Evolutionary conservation across 768 basidiomycete genomes (phyloP), one percentile per base, ranked within the genome.

Genomic region (Solioccasus polychromus): DNA sequence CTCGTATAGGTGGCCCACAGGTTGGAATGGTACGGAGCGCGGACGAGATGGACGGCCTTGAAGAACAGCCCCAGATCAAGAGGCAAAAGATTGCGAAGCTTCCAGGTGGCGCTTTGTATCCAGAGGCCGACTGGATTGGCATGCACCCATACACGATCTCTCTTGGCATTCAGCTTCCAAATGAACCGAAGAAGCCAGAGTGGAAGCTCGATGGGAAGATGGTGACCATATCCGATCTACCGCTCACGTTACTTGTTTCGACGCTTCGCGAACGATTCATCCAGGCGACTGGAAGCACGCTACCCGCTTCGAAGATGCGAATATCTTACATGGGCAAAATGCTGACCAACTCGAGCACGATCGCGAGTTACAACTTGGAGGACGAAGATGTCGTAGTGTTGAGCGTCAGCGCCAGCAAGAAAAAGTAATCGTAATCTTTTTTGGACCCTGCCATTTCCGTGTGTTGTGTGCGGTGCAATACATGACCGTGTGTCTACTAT

Each of bases 71-170:
- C 19, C 85, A 89, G 5, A 82, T 93, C 38, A 99, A 99, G 68
- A 76, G 92, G 42, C 88, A 91, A 57, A 82, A 82, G 45, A 80
- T 95, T 12, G 85, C 86, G 22, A 94, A 92, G 66, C 68, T 92
- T 29, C 88, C 90, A 2, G 89, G 83, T 23, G 92, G 92, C 0
- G 81, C 82, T 43, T 68, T 86, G 45, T 96, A 94, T 66, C 78
- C 91, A 7, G 93, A 92, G 58, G 75, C 80, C 42, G 90, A 94
- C 64, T 97, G 93, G 93, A 81, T 92, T 54, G 74, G 74, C 37
- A 83, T 92, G 79, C 92, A 97, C 63, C 89, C 92, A 25, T 86
- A 94, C 55, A 88, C 95, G 11, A 90, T 98, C 58, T 84, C 85
- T 20, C 75, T 99, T 36, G 75, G 76, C 26, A 74, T 98, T 3